Percentiles rank a stretch among this genome's conserved stretches.
phyloP scores from a whole-genome alignment of 2,329 filamentous ascomycete genomes.

The Cercospora nicotianae region DNA sequence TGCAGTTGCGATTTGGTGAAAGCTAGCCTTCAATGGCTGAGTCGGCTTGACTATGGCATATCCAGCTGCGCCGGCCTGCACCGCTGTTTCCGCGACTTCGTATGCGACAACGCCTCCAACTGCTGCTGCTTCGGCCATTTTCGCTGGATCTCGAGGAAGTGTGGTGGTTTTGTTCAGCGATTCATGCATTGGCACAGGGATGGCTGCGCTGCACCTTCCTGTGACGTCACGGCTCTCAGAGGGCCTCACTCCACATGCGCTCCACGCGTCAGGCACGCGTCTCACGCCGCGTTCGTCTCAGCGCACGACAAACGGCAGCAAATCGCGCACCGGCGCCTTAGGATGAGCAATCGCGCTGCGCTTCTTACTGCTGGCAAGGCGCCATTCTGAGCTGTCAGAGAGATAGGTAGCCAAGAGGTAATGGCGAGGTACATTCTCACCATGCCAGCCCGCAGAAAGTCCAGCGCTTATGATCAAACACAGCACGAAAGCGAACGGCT shows the following conservation, averaged over 20 bases:
- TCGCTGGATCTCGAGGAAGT: not conserved
- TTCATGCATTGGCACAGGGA: not conserved
- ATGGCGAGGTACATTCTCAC: no score
- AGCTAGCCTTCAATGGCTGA: conserved; percentile 46
- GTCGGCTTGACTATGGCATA: conserved; percentile 43
- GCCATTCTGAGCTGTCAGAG: no score
- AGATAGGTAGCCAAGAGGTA: no score
- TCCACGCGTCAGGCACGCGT: not conserved
- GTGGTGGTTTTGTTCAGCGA: not conserved
- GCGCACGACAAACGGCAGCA: no score
- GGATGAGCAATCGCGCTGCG: no score
- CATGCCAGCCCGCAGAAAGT: no score
- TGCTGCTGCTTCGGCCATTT: conserved; percentile 23
- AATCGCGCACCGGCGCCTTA: no score
- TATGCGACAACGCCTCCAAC: conserved; percentile 21
- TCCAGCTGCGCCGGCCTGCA: conserved; percentile 16
- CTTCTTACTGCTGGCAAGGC: no score
- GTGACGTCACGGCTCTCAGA: not conserved
- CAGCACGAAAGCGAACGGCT: no score
- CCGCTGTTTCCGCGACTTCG: conserved; percentile 21
- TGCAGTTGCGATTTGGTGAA: conserved; percentile 44
- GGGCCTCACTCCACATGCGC: not conserved
- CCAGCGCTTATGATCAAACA: no score
- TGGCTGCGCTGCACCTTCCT: not conserved
- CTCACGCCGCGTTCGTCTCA: no score